Evolutionary conservation across 306 rosid species (phyloP).

Genomic region (Chamaecrista fasciculata): DNA sequence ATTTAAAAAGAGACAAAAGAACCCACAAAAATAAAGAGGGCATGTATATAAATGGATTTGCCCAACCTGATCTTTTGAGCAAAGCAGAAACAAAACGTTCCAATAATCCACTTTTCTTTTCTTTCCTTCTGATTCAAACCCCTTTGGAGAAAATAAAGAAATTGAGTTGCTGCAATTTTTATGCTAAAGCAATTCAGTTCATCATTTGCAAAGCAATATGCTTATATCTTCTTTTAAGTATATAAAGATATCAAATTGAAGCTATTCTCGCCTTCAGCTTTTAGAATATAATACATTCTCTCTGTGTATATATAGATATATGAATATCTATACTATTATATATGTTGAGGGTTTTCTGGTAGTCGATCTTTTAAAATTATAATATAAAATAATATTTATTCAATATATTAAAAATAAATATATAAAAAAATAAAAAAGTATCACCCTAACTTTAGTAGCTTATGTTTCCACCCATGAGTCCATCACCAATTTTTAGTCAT

Average conservation of each 20-base stretch:
- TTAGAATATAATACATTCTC: neutral
- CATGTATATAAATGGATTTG: neutral
- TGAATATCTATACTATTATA: no score
- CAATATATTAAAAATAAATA: no score
- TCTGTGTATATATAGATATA: no score
- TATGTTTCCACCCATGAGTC: no score
- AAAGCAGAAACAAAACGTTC: slow-evolving; percentile 33
- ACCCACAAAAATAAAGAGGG: slow-evolving; percentile 1
- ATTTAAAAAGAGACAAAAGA: slow-evolving; percentile 14
- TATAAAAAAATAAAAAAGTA: no score
- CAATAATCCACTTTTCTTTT: slow-evolving; percentile 16
- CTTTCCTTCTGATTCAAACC: slow-evolving; percentile 19
- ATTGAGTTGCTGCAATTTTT: slow-evolving; percentile 14
- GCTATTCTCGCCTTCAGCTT: neutral
- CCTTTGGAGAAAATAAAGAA: slow-evolving; percentile 36
- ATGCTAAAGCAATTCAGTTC: slow-evolving; percentile 20
- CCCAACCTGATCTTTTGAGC: slow-evolving; percentile 7
- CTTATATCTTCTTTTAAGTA: neutral
- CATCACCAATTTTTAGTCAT: no score
- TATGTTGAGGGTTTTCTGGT: no score
- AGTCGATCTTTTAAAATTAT: no score
- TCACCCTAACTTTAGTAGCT: no score
- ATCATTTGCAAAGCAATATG: slow-evolving; percentile 22
- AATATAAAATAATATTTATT: no score
- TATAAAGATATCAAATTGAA: neutral